phyloP scores from a whole-genome alignment of 78 protist species.

The Ministeria vibrans region DNA sequence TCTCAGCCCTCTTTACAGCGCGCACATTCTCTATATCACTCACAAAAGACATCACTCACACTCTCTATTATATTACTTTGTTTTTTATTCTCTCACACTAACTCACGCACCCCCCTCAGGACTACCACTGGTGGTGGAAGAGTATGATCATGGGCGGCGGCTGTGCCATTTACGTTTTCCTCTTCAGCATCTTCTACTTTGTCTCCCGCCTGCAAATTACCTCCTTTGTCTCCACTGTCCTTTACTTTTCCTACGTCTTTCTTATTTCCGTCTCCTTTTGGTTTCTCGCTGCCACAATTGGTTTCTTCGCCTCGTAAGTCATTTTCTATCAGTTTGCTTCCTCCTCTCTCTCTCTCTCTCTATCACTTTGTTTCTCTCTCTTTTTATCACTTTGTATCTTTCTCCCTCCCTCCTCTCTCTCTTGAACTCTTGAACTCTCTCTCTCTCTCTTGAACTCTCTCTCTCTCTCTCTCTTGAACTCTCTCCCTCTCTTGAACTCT shows the following conservation, averaged over 20 bases:
- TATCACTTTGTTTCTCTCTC: too few relatives aligned
- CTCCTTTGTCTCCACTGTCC: constrained; percentile 17
- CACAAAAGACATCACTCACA: not conserved
- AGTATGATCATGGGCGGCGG: constrained; percentile 79
- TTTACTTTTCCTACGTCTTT: constrained; percentile 86
- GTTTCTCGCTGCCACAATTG: constrained; percentile 76
- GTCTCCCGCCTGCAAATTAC: constrained; percentile 49
- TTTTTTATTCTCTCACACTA: not conserved
- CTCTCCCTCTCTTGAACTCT: too few relatives aligned
- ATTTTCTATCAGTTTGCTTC: too few relatives aligned
- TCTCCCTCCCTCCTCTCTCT: too few relatives aligned
- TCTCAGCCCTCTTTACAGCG: too few relatives aligned
- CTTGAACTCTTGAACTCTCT: too few relatives aligned
- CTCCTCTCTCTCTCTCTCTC: too few relatives aligned
- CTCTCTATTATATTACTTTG: not conserved
- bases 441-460: too few relatives aligned
- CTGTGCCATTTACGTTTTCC: constrained; percentile 80
- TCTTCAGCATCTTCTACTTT: constrained; percentile 83
- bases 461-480: too few relatives aligned
- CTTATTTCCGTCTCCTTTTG: constrained; percentile 70
- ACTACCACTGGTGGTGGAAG: constrained; percentile 97
- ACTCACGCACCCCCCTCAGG: constrained; percentile 16
- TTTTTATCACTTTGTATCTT: too few relatives aligned
- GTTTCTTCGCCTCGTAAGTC: constrained; percentile 69
- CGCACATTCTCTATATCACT: too few relatives aligned